Evolutionary conservation across 495 filamentous ascomycete species (phyloP).

Genomic region (Neurospora sublineolata): DNA sequence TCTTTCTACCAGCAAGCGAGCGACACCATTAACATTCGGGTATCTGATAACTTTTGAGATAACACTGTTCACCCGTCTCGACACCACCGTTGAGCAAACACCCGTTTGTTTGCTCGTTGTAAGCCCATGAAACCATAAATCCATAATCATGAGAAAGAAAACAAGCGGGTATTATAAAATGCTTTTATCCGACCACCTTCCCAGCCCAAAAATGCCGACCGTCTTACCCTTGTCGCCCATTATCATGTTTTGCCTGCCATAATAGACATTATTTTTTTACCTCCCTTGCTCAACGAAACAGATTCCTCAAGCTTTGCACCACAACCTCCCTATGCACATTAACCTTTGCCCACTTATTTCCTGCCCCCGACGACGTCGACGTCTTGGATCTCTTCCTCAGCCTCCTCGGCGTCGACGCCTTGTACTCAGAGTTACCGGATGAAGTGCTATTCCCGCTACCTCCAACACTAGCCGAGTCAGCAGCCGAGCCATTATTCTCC

Average conservation of each 20-base stretch:
- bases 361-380: background rate
- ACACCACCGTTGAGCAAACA: background rate
- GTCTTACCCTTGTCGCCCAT: background rate
- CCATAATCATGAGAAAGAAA: constrained; percentile 2
- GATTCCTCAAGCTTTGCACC: constrained; percentile 30
- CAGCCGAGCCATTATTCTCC: constrained; percentile 10
- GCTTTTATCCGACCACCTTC: constrained; percentile 1
- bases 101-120: background rate
- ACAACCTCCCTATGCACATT: constrained; percentile 27
- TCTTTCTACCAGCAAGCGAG: background rate
- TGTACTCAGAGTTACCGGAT: background rate
- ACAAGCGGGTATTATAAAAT: constrained; percentile 10
- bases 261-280: background rate
- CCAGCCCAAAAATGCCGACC: background rate
- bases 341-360: constrained; percentile 20
- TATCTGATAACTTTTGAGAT: background rate
- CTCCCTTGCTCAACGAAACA: constrained; percentile 23
- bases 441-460: background rate
- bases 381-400: constrained; percentile 4
- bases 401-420: constrained; percentile 10
- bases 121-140: background rate
- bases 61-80: background rate
- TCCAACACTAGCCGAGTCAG: background rate
- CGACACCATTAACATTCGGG: background rate
- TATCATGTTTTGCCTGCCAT: background rate